Evolutionary conservation across 2,329 filamentous ascomycete species (phyloP).

Genomic region (Xylariaceae sp.): DNA sequence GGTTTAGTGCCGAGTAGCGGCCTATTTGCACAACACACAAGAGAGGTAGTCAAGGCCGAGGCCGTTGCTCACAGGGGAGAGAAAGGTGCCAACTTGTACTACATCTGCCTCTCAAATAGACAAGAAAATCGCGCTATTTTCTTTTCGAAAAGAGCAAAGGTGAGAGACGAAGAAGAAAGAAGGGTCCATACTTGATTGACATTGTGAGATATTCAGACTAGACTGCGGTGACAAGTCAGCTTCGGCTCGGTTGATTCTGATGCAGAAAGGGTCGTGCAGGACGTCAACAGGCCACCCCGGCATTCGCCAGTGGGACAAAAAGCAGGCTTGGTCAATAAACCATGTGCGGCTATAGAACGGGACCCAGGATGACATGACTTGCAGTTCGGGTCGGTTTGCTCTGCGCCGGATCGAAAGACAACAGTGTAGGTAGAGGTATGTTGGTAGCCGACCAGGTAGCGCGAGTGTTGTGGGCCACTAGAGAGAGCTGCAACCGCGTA

Average conservation of each 20-base stretch:
- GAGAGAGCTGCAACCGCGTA: constrained; percentile 24
- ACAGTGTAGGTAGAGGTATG: constrained; percentile 8
- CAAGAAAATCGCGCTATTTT: constrained; percentile 2
- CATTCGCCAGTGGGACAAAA: constrained; percentile 32
- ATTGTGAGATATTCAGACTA: constrained; percentile 30
- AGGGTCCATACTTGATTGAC: constrained; percentile 37
- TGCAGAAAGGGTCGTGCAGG: constrained; percentile 23
- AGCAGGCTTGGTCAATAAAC: constrained; percentile 28
- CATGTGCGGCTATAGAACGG: constrained; percentile 24
- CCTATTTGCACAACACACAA: constrained; percentile 16
- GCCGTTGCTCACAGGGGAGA: constrained; percentile 16
- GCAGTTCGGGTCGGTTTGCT: constrained; percentile 29
- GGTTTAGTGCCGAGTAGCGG: constrained; percentile 11
- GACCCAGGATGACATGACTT: constrained; percentile 34
- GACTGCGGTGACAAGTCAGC: constrained; percentile 30
- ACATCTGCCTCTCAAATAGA: constrained; percentile 21
- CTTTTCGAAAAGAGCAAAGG: background rate
- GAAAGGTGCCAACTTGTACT: constrained; percentile 17
- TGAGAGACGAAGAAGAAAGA: constrained; percentile 18
- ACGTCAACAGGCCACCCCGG: constrained; percentile 32
- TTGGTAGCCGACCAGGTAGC: constrained; percentile 30
- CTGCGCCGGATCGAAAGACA: constrained; percentile 18
- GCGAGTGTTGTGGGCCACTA: constrained; percentile 31
- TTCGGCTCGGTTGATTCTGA: constrained; percentile 17
- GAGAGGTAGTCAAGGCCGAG: constrained; percentile 12